Percentiles rank a stretch among this genome's conserved stretches.
These are phyloP conservation scores for Plasmodium blacklocki DNA, from an alignment of 169 alveolate genomes.

Conservation along the genomic window DNA sequence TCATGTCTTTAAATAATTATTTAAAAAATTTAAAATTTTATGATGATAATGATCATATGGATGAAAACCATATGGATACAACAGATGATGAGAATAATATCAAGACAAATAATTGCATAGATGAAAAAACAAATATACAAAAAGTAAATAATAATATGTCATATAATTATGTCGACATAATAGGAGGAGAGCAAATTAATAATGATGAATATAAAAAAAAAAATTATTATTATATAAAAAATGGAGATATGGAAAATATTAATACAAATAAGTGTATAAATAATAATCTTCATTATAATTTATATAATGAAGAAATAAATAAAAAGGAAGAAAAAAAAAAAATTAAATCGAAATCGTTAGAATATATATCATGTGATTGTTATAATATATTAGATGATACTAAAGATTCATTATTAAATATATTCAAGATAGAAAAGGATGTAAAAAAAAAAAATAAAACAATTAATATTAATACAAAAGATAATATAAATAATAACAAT, in stretches of 20 bases:
- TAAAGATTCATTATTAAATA: no score
- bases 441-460: slow-evolving; percentile 3
- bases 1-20: slow-evolving; percentile 26
- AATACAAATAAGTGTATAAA: not conserved
- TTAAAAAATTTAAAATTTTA: slow-evolving; percentile 5
- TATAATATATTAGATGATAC: no score
- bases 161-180: no score
- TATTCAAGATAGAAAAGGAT: not conserved
- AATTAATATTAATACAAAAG: not conserved
- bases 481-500: not conserved
- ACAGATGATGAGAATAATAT: not conserved
- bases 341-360: not conserved
- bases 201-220: not conserved
- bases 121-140: not conserved
- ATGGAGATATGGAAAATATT: not conserved
- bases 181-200: not conserved
- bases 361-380: no score
- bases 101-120: not conserved
- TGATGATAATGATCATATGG: not conserved
- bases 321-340: slow-evolving; percentile 11
- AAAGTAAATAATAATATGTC: not conserved
- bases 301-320: not conserved
- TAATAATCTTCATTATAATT: no score
- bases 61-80: slow-evolving; percentile 4
- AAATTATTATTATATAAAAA: not conserved